phyloP scores from a whole-genome alignment of 2,329 filamentous ascomycete genomes.

The Achaetomium macrosporum region DNA sequence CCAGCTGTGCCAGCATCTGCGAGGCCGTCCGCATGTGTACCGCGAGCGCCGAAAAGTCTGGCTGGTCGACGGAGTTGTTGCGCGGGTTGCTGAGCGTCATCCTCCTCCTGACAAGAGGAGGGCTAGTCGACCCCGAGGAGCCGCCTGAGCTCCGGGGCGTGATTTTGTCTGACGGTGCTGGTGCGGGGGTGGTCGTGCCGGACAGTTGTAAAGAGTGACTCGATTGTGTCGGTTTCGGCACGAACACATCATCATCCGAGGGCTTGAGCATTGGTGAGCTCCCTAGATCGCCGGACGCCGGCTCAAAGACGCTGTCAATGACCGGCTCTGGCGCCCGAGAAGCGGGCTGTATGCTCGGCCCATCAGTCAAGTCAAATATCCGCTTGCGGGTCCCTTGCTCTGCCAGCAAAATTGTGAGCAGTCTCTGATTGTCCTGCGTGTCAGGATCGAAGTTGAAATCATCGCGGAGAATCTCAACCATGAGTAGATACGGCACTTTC shows the following conservation, averaged over 20 bases:
- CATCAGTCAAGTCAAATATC: constrained; percentile 65
- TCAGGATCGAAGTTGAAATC: constrained; percentile 80
- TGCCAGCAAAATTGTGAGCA: constrained; percentile 53
- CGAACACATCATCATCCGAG: constrained; percentile 40
- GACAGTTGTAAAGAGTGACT: constrained; percentile 49
- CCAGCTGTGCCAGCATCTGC: constrained; percentile 79
- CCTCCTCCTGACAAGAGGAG: constrained; percentile 47
- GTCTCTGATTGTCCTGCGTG: constrained; percentile 62
- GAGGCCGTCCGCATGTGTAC: constrained; percentile 85
- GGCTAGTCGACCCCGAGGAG: constrained; percentile 64
- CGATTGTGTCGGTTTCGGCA: constrained; percentile 27
- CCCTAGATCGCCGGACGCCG: constrained; percentile 70
- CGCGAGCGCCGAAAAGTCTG: constrained; percentile 74
- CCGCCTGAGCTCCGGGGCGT: constrained; percentile 66
- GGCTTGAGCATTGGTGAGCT: constrained; percentile 64
- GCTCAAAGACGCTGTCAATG: constrained; percentile 75
- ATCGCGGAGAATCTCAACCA: constrained; percentile 76
- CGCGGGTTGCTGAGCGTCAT: constrained; percentile 54
- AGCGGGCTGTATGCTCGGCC: constrained; percentile 45
- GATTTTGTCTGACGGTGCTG: constrained; percentile 53
- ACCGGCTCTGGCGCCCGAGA: constrained; percentile 39
- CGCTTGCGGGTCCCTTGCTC: constrained; percentile 53
- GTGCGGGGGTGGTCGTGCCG: constrained; percentile 55
- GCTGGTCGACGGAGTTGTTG: constrained; percentile 58
- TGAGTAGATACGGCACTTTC: constrained; percentile 76